These are phyloP conservation scores for Podospora pseudoanserina DNA, from an alignment of 495 filamentous ascomycete genomes.

Conservation along the genomic window DNA sequence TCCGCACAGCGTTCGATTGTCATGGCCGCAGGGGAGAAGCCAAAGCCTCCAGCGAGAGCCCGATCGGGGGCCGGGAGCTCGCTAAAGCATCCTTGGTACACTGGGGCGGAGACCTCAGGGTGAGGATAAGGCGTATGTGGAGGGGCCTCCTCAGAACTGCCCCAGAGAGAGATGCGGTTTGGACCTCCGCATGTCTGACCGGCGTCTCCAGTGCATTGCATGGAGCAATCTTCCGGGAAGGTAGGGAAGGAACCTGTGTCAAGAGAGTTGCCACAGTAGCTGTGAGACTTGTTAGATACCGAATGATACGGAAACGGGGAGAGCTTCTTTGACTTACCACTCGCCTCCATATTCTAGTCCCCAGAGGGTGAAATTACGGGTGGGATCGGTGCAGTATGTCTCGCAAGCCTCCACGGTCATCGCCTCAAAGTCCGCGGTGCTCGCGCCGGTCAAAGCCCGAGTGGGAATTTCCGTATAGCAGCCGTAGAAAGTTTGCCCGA, in stretches of 20 bases:
- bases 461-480: constrained; percentile 25
- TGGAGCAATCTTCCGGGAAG: constrained; percentile 32
- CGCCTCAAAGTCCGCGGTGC: neutral
- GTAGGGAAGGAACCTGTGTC: constrained; percentile 10
- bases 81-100: constrained; percentile 16
- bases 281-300: neutral
- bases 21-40: constrained; percentile 10
- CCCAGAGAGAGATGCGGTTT: constrained; percentile 39
- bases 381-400: constrained; percentile 25
- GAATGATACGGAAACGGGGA: neutral
- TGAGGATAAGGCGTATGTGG: constrained; percentile 12
- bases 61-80: constrained; percentile 9
- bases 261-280: constrained; percentile 20
- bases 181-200: constrained; percentile 44
- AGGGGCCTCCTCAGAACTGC: constrained; percentile 22
- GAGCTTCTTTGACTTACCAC: constrained; percentile 10
- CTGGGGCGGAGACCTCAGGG: neutral
- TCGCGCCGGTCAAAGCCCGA: constrained; percentile 17
- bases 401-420: constrained; percentile 24
- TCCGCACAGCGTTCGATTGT: constrained; percentile 11
- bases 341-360: constrained; percentile 50
- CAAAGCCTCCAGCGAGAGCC: constrained; percentile 1
- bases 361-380: constrained; percentile 9
- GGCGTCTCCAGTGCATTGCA: constrained; percentile 41
- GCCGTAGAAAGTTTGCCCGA: constrained; percentile 21